Base-by-base conservation (phyloP, 345 rosid genomes). In the Brassica juncea region DNA sequence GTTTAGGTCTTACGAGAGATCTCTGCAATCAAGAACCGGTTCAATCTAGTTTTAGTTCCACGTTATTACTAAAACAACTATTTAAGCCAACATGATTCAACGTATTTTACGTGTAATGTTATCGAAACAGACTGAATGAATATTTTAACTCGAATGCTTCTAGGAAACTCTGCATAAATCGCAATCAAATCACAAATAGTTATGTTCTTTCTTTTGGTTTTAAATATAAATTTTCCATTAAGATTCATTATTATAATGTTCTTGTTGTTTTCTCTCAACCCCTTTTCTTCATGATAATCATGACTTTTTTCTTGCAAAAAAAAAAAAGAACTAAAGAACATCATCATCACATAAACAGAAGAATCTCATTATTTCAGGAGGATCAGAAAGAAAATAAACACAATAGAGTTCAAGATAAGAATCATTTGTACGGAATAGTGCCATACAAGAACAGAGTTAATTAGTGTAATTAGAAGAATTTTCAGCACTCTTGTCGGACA, bases 401-500 rank as follows among this genome's bases (percentile, higher is more conserved):
- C 47, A 71, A 3, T 21, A 39, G 27, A 6, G 52, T 31, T 58
- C 19, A 78, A 72, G 62, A 72, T 72, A 79, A 66, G 72, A 66
- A 60, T 72, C 63, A 73, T 67, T 9, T 73, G 77, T 78, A 78
- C 81, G 35, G 9, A 63, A 25, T 70, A 52, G 71, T 70, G 71
- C 52, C 42, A 49, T 28, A 16, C 28, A 66, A 65, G 61, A 70
- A 61, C 70, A 70, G 42, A 70, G 49, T 72, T 21, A 42, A 72
- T 78, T 60, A 78, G 77, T 58, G 66, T 67, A 23, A 62, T 62
- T 44, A 30, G 21, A 60, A 28, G 0, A 62, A 35, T 52, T 54
- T 66, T 83, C 66, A 87, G 67, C 86, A 85, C 61, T 85, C 86
- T 77, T 85, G 85, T 54, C 86, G 79, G 68, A 86, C 90, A 70